phyloP scores from a whole-genome alignment of 306 rosid genomes.

The Pyrus bretschneideri region DNA sequence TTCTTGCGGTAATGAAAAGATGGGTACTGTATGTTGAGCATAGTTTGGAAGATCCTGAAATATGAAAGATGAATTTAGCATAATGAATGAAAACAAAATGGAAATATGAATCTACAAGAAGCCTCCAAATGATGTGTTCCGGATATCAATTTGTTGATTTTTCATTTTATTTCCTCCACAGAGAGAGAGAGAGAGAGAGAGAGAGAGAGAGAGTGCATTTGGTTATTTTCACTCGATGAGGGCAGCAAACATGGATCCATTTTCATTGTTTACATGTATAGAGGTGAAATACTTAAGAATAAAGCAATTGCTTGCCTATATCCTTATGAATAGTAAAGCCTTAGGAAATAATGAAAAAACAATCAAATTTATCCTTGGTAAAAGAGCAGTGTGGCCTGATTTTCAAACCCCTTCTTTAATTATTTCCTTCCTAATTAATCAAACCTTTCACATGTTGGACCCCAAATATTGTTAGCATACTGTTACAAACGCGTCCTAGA shows the following conservation, averaged over 20 bases:
- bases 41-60: conserved; percentile 99
- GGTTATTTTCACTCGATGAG: background rate
- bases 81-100: background rate
- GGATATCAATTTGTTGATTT: background rate
- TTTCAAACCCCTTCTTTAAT: background rate
- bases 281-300: background rate
- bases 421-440: background rate
- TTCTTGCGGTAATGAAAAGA: conserved; percentile 92
- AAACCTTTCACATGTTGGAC: background rate
- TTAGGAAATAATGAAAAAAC: background rate
- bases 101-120: background rate
- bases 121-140: background rate
- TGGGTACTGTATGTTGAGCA: conserved; percentile 93
- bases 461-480: background rate
- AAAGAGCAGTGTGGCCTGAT: background rate
- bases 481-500: background rate
- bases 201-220: background rate
- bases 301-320: background rate
- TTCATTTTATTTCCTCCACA: background rate
- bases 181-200: background rate
- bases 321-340: background rate
- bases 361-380: background rate
- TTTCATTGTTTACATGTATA: background rate
- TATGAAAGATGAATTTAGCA: background rate
- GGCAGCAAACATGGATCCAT: background rate